These are phyloP conservation scores for Hypoxylon sp. DNA, from an alignment of 2,329 filamentous ascomycete species.

Conservation along the genomic window DNA sequence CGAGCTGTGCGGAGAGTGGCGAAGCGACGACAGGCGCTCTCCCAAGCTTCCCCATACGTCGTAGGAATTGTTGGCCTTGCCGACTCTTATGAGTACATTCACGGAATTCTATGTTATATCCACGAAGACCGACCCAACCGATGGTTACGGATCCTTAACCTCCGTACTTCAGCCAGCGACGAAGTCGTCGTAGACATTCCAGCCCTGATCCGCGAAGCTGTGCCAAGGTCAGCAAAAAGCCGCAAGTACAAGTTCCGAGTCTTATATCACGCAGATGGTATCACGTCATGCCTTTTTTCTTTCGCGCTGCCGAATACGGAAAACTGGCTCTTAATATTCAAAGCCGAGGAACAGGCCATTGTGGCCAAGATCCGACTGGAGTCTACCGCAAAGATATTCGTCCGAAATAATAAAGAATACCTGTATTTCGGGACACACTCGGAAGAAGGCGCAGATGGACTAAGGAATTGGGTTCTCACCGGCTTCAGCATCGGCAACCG, in stretches of 20 bases:
- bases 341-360: constrained; percentile 56
- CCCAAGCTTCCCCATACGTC: constrained; percentile 71
- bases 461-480: constrained; percentile 72
- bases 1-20: constrained; percentile 69
- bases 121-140: constrained; percentile 55
- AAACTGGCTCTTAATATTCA: constrained; percentile 67
- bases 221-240: constrained; percentile 53
- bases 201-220: constrained; percentile 53
- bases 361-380: constrained; percentile 58
- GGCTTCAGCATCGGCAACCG: constrained; percentile 61
- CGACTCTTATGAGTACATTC: constrained; percentile 71
- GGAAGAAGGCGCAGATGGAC: constrained; percentile 63
- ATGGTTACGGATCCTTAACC: constrained; percentile 68
- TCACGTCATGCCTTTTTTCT: constrained; percentile 69
- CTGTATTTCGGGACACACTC: constrained; percentile 77
- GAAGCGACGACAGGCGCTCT: constrained; percentile 71
- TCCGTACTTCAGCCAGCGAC: constrained; percentile 61
- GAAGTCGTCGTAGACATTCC: constrained; percentile 71
- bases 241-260: constrained; percentile 63
- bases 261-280: constrained; percentile 67
- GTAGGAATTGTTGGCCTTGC: constrained; percentile 70
- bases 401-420: constrained; percentile 71
- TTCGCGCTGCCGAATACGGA: constrained; percentile 54
- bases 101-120: constrained; percentile 75
- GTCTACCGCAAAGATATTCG: constrained; percentile 71